phyloP scores from a whole-genome alignment of 805 yeast genomes.

The Nakazawaea holstii region DNA sequence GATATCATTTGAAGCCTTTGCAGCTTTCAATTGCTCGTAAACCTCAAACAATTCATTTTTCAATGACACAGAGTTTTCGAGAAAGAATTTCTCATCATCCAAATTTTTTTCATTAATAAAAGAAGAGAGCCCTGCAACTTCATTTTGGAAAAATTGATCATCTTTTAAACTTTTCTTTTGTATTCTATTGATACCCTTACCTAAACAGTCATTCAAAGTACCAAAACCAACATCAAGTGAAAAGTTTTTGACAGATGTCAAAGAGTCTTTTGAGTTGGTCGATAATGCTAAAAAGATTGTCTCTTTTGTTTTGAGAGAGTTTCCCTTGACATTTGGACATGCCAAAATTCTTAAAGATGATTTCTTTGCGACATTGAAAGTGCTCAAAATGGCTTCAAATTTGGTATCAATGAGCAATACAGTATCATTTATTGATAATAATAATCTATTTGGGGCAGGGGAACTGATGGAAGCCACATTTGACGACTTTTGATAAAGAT shows the following conservation, averaged over 20 bases:
- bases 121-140: slow-evolving; percentile 20
- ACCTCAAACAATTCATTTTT: slow-evolving; percentile 22
- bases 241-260: slow-evolving; percentile 36
- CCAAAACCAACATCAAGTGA: slow-evolving; percentile 62
- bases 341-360: slow-evolving; percentile 12
- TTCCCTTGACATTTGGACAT: slow-evolving; percentile 36
- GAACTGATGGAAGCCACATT: slow-evolving; percentile 29
- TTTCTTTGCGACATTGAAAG: slow-evolving; percentile 10
- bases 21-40: slow-evolving; percentile 20
- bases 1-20: slow-evolving; percentile 18
- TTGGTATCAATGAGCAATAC: slow-evolving; percentile 40
- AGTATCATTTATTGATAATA: slow-evolving; percentile 33
- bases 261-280: slow-evolving; percentile 36
- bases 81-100: slow-evolving; percentile 20
- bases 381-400: slow-evolving; percentile 33
- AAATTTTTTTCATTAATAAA: slow-evolving; percentile 17
- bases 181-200: slow-evolving; percentile 42
- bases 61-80: slow-evolving; percentile 14
- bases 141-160: slow-evolving; percentile 14
- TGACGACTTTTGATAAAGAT: slow-evolving; percentile 10
- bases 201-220: slow-evolving; percentile 62
- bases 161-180: slow-evolving; percentile 13
- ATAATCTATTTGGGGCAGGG: slow-evolving; percentile 40
- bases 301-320: slow-evolving; percentile 31
- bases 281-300: slow-evolving; percentile 38